Evolutionary conservation across 192 early-diverging fungal genomes (phyloP).

Genomic region (Backusella australiensis): DNA sequence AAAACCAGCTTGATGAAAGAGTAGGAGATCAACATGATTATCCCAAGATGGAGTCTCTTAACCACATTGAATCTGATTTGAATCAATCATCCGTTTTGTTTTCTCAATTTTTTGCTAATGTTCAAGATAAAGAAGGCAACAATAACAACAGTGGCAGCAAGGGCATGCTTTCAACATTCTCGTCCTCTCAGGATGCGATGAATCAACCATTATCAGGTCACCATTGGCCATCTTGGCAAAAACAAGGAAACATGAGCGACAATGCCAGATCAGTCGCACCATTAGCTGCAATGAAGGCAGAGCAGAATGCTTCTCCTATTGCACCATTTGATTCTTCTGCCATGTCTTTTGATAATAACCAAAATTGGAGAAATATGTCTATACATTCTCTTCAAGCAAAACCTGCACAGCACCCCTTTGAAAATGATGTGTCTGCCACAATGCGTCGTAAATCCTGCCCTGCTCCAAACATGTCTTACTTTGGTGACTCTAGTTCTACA

Average conservation of each 20-base stretch:
- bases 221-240: neutral
- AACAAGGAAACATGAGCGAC: neutral
- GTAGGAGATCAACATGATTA: neutral
- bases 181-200: neutral
- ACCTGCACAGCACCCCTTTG: neutral
- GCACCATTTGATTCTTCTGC: neutral
- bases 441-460: conserved; percentile 10
- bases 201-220: neutral
- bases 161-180: neutral
- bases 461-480: neutral
- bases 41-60: neutral
- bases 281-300: conserved; percentile 12
- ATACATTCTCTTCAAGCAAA: neutral
- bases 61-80: neutral
- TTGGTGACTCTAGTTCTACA: neutral
- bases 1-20: conserved; percentile 8
- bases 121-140: neutral
- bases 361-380: conserved; percentile 3
- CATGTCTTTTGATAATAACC: neutral
- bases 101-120: conserved; percentile 23
- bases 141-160: neutral
- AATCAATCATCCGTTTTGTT: conserved; percentile 17
- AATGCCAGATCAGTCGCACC: conserved; percentile 11
- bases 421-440: neutral
- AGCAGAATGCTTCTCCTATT: neutral